Evolutionary conservation across 192 early-diverging fungal genomes (phyloP).

Genomic region (Backusella parvicylindrica): DNA sequence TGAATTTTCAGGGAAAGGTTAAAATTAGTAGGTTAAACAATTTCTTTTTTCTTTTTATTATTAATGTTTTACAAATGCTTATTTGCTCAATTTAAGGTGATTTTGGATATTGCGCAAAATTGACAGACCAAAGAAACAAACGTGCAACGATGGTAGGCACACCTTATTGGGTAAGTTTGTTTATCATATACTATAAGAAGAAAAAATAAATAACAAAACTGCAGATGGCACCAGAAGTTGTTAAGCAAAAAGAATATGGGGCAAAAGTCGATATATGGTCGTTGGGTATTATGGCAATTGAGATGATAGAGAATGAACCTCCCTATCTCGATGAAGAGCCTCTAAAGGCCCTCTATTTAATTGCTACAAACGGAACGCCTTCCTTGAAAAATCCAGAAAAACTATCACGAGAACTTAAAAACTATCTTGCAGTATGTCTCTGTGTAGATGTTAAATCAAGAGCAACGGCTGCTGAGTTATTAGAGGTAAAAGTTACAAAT

Average conservation of each 20-base stretch:
- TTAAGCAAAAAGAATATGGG: conserved; percentile 89
- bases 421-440: conserved; percentile 56
- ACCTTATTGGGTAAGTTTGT: conserved; percentile 71
- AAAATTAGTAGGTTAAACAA: conserved; percentile 57
- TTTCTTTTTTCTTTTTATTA: background rate
- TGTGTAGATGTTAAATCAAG: conserved; percentile 75
- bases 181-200: background rate
- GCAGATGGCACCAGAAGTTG: conserved; percentile 94
- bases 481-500: conserved; percentile 51
- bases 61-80: background rate
- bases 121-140: conserved; percentile 68
- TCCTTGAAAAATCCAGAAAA: conserved; percentile 69
- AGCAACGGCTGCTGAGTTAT: conserved; percentile 71
- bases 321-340: conserved; percentile 96
- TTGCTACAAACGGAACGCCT: conserved; percentile 96
- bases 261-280: conserved; percentile 97
- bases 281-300: conserved; percentile 95
- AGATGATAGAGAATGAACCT: conserved; percentile 97
- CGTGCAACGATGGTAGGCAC: conserved; percentile 85
- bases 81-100: conserved; percentile 50
- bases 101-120: conserved; percentile 84
- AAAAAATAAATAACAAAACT: background rate
- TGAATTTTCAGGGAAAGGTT: conserved; percentile 65
- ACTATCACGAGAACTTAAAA: conserved; percentile 44
- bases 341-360: conserved; percentile 86